A percentile compares a stretch with the other conserved stretches of the same genome.
These are phyloP conservation scores for Chamaecyparis obtusa DNA, from an alignment of 75 land plant species.

Conservation along the genomic window DNA sequence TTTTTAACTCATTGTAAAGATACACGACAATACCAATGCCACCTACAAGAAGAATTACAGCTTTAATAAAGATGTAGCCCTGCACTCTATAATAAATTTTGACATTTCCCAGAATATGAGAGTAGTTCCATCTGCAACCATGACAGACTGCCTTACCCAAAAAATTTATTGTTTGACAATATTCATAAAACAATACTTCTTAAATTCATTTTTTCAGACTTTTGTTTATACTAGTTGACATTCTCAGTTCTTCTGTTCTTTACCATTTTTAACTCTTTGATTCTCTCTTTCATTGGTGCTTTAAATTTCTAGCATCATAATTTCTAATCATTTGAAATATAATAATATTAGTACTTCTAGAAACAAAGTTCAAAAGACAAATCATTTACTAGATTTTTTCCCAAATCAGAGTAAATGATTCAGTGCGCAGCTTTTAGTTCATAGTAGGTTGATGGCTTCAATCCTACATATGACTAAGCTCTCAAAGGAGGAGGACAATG, in stretches of 20 bases:
- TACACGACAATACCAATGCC: not conserved
- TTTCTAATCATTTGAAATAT: too few relatives aligned
- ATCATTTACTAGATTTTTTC: too few relatives aligned
- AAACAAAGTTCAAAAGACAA: not conserved
- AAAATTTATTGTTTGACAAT: not conserved
- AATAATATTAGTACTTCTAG: too few relatives aligned
- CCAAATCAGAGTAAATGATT: not conserved
- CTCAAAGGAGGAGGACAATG: not conserved
- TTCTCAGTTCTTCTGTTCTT: too few relatives aligned
- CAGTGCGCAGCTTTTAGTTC: not conserved
- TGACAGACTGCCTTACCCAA: not conserved
- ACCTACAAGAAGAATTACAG: not conserved
- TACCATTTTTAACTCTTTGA: too few relatives aligned
- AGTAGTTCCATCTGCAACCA: not conserved
- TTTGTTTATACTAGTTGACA: too few relatives aligned
- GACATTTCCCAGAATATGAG: not conserved
- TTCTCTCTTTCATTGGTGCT: too few relatives aligned
- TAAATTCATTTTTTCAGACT: not conserved
- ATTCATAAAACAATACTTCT: too few relatives aligned
- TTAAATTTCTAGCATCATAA: too few relatives aligned
- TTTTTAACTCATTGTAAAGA: too few relatives aligned
- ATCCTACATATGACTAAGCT: not conserved
- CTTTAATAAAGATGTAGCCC: not conserved
- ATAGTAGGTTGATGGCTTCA: too few relatives aligned
- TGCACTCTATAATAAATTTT: not conserved